phyloP scores from a whole-genome alignment of 106 monocot species.

The Acorus calamus region DNA sequence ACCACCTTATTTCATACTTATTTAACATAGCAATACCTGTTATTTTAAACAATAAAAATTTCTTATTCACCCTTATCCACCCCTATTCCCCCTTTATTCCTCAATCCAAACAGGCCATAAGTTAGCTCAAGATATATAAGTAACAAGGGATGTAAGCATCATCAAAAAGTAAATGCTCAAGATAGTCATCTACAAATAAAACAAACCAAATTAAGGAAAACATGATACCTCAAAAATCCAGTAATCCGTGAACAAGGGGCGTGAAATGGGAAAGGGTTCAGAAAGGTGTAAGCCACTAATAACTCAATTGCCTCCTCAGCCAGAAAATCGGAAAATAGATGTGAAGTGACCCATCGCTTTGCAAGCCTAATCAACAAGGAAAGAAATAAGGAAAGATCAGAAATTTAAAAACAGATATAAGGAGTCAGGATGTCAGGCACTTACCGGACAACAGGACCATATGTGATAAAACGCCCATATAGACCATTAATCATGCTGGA shows the following conservation, averaged over 20 bases:
- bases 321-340: slow-evolving; percentile 81
- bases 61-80: too few species aligned
- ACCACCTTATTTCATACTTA: too few species aligned
- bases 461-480: slow-evolving; percentile 64
- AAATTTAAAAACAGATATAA: not conserved
- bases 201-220: not conserved
- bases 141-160: too few species aligned
- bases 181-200: not conserved
- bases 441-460: slow-evolving; percentile 86
- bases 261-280: slow-evolving; percentile 76
- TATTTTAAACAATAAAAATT: too few species aligned
- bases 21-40: too few species aligned
- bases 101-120: too few species aligned
- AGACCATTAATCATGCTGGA: slow-evolving; percentile 98
- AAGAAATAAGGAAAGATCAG: not conserved
- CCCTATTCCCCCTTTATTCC: too few species aligned
- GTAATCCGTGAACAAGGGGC: slow-evolving; percentile 65
- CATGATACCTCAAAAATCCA: slow-evolving; percentile 79
- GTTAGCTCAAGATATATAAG: too few species aligned
- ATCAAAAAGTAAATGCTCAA: too few species aligned
- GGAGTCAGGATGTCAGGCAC: not conserved
- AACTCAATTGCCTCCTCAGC: slow-evolving; percentile 82
- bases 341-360: slow-evolving; percentile 83
- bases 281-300: slow-evolving; percentile 80
- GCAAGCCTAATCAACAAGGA: slow-evolving; percentile 60